Percentiles rank a stretch among this genome's conserved stretches.
Evolutionary conservation across 1,139 yeast species (phyloP).

Genomic region (Magnusiomyces sp.): DNA sequence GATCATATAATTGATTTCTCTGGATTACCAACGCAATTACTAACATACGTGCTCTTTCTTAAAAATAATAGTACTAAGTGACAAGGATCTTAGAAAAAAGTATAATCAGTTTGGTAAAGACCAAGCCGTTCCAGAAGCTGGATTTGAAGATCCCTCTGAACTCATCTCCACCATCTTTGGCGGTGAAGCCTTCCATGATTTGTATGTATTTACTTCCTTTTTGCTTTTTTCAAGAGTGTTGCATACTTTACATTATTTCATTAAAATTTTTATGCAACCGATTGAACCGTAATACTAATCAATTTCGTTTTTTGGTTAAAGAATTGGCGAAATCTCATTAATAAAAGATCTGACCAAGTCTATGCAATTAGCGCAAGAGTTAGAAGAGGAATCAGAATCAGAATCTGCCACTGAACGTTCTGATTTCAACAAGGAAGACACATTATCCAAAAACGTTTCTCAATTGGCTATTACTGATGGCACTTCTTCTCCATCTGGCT

Average conservation of each 20-base stretch:
- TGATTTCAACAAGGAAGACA: too few species aligned
- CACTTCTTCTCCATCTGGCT: too few species aligned
- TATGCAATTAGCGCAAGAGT: constrained; percentile 62
- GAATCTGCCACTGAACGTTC: constrained; percentile 1
- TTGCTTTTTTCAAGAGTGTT: neutral
- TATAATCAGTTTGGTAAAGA: constrained; percentile 86
- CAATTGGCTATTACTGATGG: constrained; percentile 3
- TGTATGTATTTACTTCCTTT: constrained; percentile 22
- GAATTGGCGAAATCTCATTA: constrained; percentile 83
- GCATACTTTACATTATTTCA: too few species aligned
- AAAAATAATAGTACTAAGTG: constrained; percentile 55
- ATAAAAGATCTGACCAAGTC: constrained; percentile 72
- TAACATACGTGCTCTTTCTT: too few species aligned
- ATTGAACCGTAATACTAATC: neutral
- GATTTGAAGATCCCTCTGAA: constrained; percentile 86
- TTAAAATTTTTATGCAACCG: too few species aligned
- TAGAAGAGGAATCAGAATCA: constrained; percentile 65
- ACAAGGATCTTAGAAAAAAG: constrained; percentile 59
- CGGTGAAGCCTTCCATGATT: constrained; percentile 80
- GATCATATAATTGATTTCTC: too few species aligned
- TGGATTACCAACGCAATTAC: too few species aligned
- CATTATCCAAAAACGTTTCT: constrained; percentile 5
- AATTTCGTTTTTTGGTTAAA: too few species aligned
- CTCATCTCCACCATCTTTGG: constrained; percentile 84
- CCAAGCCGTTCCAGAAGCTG: constrained; percentile 69